Conservation (phyloP, 2,329 filamentous ascomycete species). For the Orbilia javanica region DNA sequence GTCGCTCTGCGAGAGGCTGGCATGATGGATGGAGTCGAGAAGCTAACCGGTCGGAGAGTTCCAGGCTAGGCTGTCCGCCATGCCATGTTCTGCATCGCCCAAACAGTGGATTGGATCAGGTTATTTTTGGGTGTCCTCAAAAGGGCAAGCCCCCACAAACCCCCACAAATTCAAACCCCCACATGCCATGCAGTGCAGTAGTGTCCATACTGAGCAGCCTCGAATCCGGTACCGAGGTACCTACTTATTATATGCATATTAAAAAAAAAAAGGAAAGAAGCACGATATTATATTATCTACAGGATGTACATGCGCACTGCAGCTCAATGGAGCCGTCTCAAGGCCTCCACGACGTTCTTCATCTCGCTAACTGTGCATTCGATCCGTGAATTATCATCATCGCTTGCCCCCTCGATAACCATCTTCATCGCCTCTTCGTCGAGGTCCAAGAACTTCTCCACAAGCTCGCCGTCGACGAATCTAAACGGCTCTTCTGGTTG, state of each 20-base stretch:
- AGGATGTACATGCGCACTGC: not conserved
- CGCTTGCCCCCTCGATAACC: constrained; percentile 66
- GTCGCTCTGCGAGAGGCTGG: not conserved
- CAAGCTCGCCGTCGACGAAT: constrained; percentile 91
- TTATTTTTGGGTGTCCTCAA: too few species aligned
- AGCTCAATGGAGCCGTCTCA: constrained; percentile 73
- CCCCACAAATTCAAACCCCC: too few species aligned
- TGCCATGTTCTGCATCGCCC: not conserved
- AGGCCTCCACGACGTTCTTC: constrained; percentile 73
- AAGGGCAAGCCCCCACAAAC: too few species aligned
- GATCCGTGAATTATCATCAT: constrained; percentile 69
- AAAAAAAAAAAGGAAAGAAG: not conserved
- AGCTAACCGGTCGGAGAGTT: constrained; percentile 6
- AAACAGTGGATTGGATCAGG: too few species aligned
- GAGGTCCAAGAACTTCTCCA: constrained; percentile 85
- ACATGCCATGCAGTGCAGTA: too few species aligned
- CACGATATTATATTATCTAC: too few species aligned
- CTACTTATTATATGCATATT: not conserved
- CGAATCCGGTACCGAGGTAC: too few species aligned
- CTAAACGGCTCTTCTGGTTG: constrained; percentile 81
- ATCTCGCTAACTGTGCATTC: constrained; percentile 67
- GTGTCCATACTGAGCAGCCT: too few species aligned
- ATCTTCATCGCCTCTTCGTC: constrained; percentile 72
- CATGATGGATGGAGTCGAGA: not conserved
- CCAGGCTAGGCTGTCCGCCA: not conserved